Evolutionary conservation across 2,329 filamentous ascomycete genomes (phyloP).

Genomic region (Aureobasidium sp.): DNA sequence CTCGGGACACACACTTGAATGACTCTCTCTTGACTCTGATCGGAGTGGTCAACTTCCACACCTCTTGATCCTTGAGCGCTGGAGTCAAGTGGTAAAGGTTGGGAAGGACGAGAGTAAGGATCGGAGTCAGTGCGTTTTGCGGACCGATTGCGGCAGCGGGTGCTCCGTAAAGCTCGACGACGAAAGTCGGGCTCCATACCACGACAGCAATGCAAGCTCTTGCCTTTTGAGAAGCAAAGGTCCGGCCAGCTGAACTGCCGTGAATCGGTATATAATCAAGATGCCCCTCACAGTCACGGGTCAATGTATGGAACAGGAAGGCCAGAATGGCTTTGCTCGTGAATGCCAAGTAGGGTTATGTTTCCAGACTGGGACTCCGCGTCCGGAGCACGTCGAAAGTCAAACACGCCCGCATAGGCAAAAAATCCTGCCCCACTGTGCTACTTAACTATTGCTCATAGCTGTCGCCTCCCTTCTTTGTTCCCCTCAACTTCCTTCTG

Average conservation of each 20-base stretch:
- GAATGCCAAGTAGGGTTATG: not conserved
- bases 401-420: not conserved
- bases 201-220: not conserved
- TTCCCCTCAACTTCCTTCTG: not conserved
- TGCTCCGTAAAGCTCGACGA: not conserved
- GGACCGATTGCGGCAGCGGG: slow-evolving; percentile 9
- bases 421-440: slow-evolving; percentile 7
- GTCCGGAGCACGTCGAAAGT: slow-evolving; percentile 3
- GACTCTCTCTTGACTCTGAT: not conserved
- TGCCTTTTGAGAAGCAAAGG: not conserved
- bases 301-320: not conserved
- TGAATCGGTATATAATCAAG: not conserved
- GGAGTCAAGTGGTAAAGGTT: not conserved
- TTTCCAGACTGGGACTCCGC: slow-evolving; percentile 1
- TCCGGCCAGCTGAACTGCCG: not conserved
- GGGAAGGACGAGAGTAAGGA: not conserved
- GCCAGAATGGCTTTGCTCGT: not conserved
- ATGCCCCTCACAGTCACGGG: not conserved
- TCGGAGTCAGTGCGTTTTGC: not conserved
- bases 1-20: too few relatives aligned
- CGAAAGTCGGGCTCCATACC: not conserved
- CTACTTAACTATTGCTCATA: not conserved
- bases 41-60: not conserved
- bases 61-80: not conserved
- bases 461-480: not conserved